Evolutionary conservation across 768 basidiomycete genomes (phyloP), one percentile per base, ranked within the genome.

Genomic region (Amanita exitialis): DNA sequence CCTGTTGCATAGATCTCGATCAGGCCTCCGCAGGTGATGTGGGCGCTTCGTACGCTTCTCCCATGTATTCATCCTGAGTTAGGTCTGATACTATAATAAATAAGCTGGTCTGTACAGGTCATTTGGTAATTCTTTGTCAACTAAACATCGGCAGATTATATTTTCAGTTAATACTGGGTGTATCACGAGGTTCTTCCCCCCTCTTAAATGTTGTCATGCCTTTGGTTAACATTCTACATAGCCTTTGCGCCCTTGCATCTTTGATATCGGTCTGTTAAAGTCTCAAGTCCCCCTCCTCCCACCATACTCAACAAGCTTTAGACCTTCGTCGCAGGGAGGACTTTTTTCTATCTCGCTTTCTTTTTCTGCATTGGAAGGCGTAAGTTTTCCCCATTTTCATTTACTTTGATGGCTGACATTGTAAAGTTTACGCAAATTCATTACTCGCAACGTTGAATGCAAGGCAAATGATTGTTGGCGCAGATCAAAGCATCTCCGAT

Each of bases 401-500:
- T 55, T 18, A 49, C 20, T 32, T 51, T 42, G 28, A 53, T 30
- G 41, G 6, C 43, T 42, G 16, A 27, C 6, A 20, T 34, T 34
- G 4, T 18, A n/a, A 36, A 80, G 78, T 82, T 4, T 82, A 80
- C 58, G 73, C 76, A 36, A 82, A 80, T 58, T 72, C 78, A 4
- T 72, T 82, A n/a, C 70, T 82, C 9, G 77, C 78, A 0, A 79
- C 78, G 0, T 69, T 80, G 46, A 82, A 82, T 47, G 76, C 76
- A 12, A 68, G 79, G 4, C 73, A 72, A 47, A 68, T 67, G 64
- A 70, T 80, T 47, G 70, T 71, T 32, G 66, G 69, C 0, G 64
- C 64, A 2, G 70, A 71, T 10, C 64, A 71, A 42, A 73, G 57
- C 55, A 69, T 69, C n/a, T 70, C 68, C 51, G 70, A 72, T 21